These are phyloP conservation scores for Leucoagaricus sp. DNA, from an alignment of 1,284 basidiomycete genomes.

Conservation along the genomic window DNA sequence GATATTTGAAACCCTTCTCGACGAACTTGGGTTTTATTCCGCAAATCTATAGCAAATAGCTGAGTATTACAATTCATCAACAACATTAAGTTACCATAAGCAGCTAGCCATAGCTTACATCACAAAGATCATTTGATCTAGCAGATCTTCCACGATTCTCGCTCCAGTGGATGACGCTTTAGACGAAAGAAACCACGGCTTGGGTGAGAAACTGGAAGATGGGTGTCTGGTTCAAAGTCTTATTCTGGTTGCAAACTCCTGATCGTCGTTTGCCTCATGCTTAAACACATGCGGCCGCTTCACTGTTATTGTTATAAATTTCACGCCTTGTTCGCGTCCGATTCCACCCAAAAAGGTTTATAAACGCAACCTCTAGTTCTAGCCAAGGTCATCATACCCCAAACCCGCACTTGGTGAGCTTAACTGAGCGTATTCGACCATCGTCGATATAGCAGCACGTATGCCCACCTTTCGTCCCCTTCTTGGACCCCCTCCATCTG, in stretches of 20 bases:
- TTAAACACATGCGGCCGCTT: constrained; percentile 32
- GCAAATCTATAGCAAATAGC: constrained; percentile 44
- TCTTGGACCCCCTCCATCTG: constrained; percentile 49
- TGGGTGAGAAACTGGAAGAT: constrained; percentile 17
- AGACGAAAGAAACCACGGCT: constrained; percentile 41
- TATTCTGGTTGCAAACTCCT: not conserved
- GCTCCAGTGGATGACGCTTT: constrained; percentile 39
- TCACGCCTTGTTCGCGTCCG: constrained; percentile 19
- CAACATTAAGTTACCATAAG: too few species aligned
- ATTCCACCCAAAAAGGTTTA: constrained; percentile 25
- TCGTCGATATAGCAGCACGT: constrained; percentile 40
- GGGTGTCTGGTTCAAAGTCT: constrained; percentile 22
- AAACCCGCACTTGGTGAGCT: constrained; percentile 17
- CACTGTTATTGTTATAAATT: constrained; percentile 28
- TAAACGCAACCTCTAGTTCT: constrained; percentile 21
- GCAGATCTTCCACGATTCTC: constrained; percentile 27
- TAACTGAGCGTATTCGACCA: constrained; percentile 7
- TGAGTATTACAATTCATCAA: too few species aligned
- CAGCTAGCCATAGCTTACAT: constrained; percentile 34
- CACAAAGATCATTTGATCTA: constrained; percentile 40
- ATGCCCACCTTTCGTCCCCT: constrained; percentile 55
- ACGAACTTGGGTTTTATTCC: constrained; percentile 59
- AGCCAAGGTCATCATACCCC: constrained; percentile 21
- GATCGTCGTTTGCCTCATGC: constrained; percentile 25
- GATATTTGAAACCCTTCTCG: constrained; percentile 54